Conservation (phyloP, 352 stramenopile species). For the Pythium phragmitis region DNA sequence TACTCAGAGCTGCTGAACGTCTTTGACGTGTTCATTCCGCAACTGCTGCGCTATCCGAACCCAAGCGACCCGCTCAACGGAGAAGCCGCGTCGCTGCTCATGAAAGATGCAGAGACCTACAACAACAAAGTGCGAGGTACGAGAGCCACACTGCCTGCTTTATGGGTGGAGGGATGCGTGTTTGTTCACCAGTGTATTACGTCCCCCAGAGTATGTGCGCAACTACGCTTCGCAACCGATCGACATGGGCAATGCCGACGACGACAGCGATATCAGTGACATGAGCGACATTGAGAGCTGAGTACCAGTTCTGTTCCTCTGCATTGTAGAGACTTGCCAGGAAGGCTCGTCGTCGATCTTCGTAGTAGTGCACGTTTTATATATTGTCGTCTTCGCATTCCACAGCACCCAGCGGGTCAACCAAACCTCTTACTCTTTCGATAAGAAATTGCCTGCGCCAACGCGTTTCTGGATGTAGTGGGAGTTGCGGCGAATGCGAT, state of each 20-base stretch:
- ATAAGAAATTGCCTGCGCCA: constrained; percentile 78
- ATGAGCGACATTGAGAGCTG: constrained; percentile 75
- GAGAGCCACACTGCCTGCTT: neutral
- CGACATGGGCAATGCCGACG: constrained; percentile 65
- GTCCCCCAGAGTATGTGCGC: constrained; percentile 66
- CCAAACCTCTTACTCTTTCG: constrained; percentile 40
- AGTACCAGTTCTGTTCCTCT: neutral
- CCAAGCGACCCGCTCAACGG: constrained; percentile 90
- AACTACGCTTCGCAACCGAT: constrained; percentile 78
- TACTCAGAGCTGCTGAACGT: constrained; percentile 89
- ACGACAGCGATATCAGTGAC: constrained; percentile 83
- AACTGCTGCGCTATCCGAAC: constrained; percentile 92
- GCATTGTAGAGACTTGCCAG: constrained; percentile 16
- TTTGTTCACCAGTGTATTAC: neutral
- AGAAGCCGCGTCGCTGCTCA: constrained; percentile 86
- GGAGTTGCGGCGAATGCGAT: constrained; percentile 73
- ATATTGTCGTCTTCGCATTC: constrained; percentile 16
- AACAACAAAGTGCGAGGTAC: constrained; percentile 87
- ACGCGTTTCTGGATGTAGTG: constrained; percentile 86
- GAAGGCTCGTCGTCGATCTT: constrained; percentile 6
- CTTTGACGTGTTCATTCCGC: constrained; percentile 93
- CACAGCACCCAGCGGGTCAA: neutral
- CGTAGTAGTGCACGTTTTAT: constrained; percentile 27
- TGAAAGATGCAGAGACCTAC: constrained; percentile 88
- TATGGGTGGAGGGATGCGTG: neutral